Conservation (phyloP, 352 stramenopile species). For the Globisporangium nagaii region DNA sequence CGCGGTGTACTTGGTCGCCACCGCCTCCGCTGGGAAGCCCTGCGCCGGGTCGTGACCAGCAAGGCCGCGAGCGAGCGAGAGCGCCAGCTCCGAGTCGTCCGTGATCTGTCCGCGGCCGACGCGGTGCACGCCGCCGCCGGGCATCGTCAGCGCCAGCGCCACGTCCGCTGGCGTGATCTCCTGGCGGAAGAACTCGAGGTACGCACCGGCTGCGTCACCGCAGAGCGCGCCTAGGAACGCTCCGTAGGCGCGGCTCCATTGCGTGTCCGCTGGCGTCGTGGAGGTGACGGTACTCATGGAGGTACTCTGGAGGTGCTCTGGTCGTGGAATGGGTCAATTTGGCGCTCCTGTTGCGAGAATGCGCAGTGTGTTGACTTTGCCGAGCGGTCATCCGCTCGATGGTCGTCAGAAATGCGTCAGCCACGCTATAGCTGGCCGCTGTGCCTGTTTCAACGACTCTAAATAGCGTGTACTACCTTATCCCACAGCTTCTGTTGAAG, state of each 20-base stretch:
- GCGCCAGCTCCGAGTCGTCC: constrained; percentile 56
- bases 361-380: neutral
- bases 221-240: constrained; percentile 43
- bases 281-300: neutral
- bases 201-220: constrained; percentile 44
- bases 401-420: no score
- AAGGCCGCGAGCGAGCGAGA: constrained; percentile 34
- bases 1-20: constrained; percentile 27
- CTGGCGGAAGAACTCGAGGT: constrained; percentile 37
- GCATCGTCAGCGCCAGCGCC: constrained; percentile 35
- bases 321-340: neutral
- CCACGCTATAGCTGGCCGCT: no score
- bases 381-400: no score
- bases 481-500: neutral
- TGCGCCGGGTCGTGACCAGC: constrained; percentile 14
- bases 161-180: constrained; percentile 22
- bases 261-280: neutral
- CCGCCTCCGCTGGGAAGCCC: constrained; percentile 30
- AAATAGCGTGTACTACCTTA: neutral
- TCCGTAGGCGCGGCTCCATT: constrained; percentile 32
- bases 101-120: constrained; percentile 49
- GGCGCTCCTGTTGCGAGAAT: neutral
- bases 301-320: no score
- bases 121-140: constrained; percentile 33
- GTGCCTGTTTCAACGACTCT: neutral